phyloP scores from a whole-genome alignment of 1,284 basidiomycete genomes.

The Grifola frondosa region DNA sequence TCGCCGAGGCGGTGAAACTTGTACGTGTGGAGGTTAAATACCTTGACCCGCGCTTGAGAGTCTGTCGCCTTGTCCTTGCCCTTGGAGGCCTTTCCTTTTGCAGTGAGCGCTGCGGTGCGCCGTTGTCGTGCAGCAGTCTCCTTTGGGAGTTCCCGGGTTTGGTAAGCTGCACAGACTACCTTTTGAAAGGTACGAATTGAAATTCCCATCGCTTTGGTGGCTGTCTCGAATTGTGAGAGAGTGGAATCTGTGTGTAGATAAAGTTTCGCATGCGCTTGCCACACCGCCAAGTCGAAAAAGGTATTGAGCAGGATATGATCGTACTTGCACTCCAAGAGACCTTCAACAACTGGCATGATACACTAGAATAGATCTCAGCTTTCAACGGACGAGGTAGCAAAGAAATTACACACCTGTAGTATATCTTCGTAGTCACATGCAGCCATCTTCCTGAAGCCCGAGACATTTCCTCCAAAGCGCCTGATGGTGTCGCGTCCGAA shows the following conservation, averaged over 20 bases:
- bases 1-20: constrained; percentile 37
- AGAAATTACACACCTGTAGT: constrained; percentile 21
- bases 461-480: constrained; percentile 23
- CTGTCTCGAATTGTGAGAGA: constrained; percentile 13
- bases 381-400: background rate
- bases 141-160: constrained; percentile 27
- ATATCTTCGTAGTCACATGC: constrained; percentile 32
- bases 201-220: constrained; percentile 20
- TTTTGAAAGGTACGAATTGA: constrained; percentile 19
- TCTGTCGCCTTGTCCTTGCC: background rate
- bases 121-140: constrained; percentile 22
- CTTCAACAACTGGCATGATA: constrained; percentile 30
- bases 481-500: constrained; percentile 30
- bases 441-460: constrained; percentile 27
- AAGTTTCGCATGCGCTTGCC: constrained; percentile 34
- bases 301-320: constrained; percentile 24
- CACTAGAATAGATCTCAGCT: constrained; percentile 20
- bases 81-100: background rate
- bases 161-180: constrained; percentile 11
- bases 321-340: constrained; percentile 21
- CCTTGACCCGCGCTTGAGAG: background rate
- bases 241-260: constrained; percentile 29
- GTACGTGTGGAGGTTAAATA: constrained; percentile 28
- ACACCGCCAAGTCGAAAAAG: constrained; percentile 26
- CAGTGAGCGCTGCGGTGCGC: constrained; percentile 2